Conservation (phyloP, 768 basidiomycete species). For the Tricholoma furcatifolium region DNA sequence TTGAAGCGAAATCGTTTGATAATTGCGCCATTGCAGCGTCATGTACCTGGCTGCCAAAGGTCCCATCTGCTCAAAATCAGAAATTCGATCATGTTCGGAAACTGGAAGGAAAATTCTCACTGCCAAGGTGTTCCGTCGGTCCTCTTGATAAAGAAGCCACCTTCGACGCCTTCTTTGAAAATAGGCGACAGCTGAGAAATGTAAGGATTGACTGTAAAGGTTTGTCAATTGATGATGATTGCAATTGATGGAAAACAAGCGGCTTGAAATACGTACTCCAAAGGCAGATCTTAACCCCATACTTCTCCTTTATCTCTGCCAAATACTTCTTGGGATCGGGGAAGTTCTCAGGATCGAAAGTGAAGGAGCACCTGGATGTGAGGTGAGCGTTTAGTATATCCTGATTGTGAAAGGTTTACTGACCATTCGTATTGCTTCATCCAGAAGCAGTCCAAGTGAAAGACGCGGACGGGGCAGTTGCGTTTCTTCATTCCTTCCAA, state of each 20-base stretch:
- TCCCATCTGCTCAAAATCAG: slow-evolving; percentile 42
- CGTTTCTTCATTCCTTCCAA: slow-evolving; percentile 69
- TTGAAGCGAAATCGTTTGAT: background rate
- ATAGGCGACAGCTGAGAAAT: slow-evolving; percentile 69
- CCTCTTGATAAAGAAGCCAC: slow-evolving; percentile 71
- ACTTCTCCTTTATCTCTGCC: slow-evolving; percentile 56
- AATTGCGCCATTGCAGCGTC: background rate
- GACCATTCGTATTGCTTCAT: slow-evolving; percentile 72
- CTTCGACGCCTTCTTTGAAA: slow-evolving; percentile 65
- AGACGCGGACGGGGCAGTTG: slow-evolving; percentile 62
- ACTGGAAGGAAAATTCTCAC: slow-evolving; percentile 34
- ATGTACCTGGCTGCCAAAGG: slow-evolving; percentile 55
- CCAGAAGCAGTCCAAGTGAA: slow-evolving; percentile 80
- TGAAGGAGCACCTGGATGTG: slow-evolving; percentile 62
- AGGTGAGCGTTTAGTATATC: background rate
- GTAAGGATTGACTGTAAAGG: slow-evolving; percentile 62
- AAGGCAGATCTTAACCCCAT: slow-evolving; percentile 69
- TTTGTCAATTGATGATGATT: background rate
- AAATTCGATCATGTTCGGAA: background rate
- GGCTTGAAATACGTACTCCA: slow-evolving; percentile 46
- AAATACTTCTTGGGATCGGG: slow-evolving; percentile 68
- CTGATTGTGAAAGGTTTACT: slow-evolving; percentile 8
- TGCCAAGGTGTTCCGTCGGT: slow-evolving; percentile 68
- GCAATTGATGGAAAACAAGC: background rate
- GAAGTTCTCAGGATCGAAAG: slow-evolving; percentile 75